Evolutionary conservation across 108 stramenopile species (phyloP).

Genomic region (Pseudonitzschia pungens): DNA sequence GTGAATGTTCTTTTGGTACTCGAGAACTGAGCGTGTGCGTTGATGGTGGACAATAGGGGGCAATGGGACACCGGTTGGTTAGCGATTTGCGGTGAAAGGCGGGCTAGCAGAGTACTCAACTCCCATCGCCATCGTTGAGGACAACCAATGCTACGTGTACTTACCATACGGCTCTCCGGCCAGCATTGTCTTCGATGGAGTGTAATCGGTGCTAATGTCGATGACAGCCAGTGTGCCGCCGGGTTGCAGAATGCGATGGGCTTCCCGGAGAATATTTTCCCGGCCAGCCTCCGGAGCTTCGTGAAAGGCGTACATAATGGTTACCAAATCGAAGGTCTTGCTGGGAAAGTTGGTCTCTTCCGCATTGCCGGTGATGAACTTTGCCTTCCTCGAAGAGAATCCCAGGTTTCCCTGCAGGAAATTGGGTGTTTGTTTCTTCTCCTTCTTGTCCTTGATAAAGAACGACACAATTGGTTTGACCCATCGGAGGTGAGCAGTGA

Average conservation of each 20-base stretch:
- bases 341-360: conserved; percentile 57
- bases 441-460: neutral
- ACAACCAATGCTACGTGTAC: neutral
- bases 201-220: conserved; percentile 69
- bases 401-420: neutral
- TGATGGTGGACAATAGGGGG: neutral
- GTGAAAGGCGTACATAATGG: conserved; percentile 76
- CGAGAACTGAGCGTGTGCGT: conserved; percentile 34
- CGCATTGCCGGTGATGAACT: conserved; percentile 51
- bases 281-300: conserved; percentile 68
- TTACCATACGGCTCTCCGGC: conserved; percentile 80
- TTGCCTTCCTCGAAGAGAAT: neutral
- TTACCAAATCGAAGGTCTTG: conserved; percentile 56
- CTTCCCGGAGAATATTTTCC: conserved; percentile 61
- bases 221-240: conserved; percentile 73
- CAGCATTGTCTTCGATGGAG: conserved; percentile 61
- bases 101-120: no score
- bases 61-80: no score
- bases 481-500: conserved; percentile 25
- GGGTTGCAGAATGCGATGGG: conserved; percentile 52
- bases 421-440: neutral
- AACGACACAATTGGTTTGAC: conserved; percentile 13
- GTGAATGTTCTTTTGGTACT: conserved; percentile 86
- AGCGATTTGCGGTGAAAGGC: no score
- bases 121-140: no score